Evolutionary conservation across 2,329 filamentous ascomycete species (phyloP).

Genomic region (Aspergillus hiratsukae): DNA sequence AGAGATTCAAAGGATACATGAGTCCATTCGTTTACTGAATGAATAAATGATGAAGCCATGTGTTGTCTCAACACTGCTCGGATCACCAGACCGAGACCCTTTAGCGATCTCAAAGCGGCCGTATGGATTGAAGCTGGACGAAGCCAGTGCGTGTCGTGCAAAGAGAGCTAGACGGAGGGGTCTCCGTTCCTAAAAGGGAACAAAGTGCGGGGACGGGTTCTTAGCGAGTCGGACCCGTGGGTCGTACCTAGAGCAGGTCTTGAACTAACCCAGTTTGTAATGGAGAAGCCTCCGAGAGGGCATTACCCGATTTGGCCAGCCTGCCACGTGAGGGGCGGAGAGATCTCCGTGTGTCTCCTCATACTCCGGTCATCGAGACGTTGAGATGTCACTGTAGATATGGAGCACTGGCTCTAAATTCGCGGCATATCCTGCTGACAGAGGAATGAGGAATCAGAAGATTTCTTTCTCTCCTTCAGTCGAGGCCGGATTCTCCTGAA

Average conservation of each 20-base stretch:
- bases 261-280: constrained; percentile 4
- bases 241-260: constrained; percentile 19
- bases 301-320: constrained; percentile 6
- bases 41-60: neutral
- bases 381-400: neutral
- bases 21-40: neutral
- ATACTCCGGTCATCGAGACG: neutral
- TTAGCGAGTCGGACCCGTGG: too few species aligned
- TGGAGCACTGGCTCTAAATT: neutral
- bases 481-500: neutral
- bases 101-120: neutral
- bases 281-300: constrained; percentile 3
- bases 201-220: constrained; percentile 3
- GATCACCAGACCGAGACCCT: neutral
- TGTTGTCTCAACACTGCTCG: neutral
- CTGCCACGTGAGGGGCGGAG: constrained; percentile 11
- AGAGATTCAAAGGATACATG: neutral
- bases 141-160: neutral
- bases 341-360: neutral
- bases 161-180: constrained; percentile 12
- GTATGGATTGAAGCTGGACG: neutral
- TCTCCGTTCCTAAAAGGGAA: constrained; percentile 8
- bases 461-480: neutral
- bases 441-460: neutral
- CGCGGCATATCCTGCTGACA: neutral